Evolutionary conservation across 2,329 filamentous ascomycete species (phyloP).

Genomic region (Dactylellina haptotyla): DNA sequence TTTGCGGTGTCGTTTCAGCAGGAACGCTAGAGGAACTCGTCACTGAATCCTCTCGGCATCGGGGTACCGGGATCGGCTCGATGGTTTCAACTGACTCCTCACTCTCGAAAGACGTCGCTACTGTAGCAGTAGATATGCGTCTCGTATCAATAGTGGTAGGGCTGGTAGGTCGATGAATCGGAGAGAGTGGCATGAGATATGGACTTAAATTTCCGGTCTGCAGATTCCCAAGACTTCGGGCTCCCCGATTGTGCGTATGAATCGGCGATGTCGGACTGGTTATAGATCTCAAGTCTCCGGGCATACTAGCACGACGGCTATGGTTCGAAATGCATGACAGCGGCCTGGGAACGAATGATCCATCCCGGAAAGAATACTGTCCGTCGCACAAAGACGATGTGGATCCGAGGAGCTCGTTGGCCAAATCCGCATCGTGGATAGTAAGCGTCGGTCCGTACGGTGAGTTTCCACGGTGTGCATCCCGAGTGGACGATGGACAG

Average conservation of each 20-base stretch:
- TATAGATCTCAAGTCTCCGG: slow-evolving; percentile 19
- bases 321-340: slow-evolving; percentile 24
- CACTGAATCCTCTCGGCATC: slow-evolving; percentile 12
- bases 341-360: slow-evolving; percentile 40
- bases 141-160: slow-evolving; percentile 37
- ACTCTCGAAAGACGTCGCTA: slow-evolving; percentile 30
- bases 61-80: slow-evolving; percentile 2
- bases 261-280: slow-evolving; percentile 14
- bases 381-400: slow-evolving; percentile 35
- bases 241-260: slow-evolving; percentile 35
- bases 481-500: slow-evolving; percentile 34
- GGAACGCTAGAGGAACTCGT: not conserved
- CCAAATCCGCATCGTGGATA: slow-evolving; percentile 39
- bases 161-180: slow-evolving; percentile 21
- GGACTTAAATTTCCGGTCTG: slow-evolving; percentile 10
- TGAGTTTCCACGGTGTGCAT: slow-evolving; percentile 34
- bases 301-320: slow-evolving; percentile 43
- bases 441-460: slow-evolving; percentile 48
- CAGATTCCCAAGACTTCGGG: slow-evolving; percentile 41
- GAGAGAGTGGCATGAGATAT: slow-evolving; percentile 16
- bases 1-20: not conserved
- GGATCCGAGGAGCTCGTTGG: slow-evolving; percentile 45
- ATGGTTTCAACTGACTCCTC: slow-evolving; percentile 2
- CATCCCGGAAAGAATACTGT: slow-evolving; percentile 40
- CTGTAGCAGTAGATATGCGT: slow-evolving; percentile 19